Conservation (phyloP, 768 basidiomycete species). For the Austroboletus eburneus region DNA sequence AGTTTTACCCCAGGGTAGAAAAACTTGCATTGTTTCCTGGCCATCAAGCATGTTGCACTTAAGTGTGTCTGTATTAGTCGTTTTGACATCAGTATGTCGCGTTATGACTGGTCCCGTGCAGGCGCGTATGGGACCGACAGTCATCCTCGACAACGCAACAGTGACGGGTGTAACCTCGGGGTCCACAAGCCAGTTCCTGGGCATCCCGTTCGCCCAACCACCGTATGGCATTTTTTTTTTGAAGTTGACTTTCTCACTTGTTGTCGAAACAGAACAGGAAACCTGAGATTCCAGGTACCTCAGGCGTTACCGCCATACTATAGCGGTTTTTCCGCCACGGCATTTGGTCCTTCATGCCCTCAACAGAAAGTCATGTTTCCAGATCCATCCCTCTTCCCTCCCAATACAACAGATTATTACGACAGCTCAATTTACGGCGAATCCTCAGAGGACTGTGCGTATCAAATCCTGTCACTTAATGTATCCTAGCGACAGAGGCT, state of each 20-base stretch:
- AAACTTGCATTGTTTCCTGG: neutral
- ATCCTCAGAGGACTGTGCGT: constrained; percentile 47
- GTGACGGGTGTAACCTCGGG: constrained; percentile 27
- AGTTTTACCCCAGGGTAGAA: neutral
- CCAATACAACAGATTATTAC: constrained; percentile 17
- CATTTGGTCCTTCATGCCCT: constrained; percentile 8
- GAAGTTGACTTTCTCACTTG: too few species aligned
- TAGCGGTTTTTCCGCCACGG: constrained; percentile 3
- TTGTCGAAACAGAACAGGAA: constrained; percentile 22
- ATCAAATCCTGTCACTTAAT: neutral
- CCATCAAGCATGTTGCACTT: neutral
- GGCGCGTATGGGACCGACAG: constrained; percentile 13
- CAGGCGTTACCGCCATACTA: constrained; percentile 5
- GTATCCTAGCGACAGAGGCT: neutral
- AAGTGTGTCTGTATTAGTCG: neutral
- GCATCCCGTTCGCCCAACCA: constrained; percentile 39
- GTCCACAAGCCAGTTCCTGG: constrained; percentile 31
- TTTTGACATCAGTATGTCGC: neutral
- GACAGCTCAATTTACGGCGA: constrained; percentile 30
- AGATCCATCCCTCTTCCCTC: constrained; percentile 8
- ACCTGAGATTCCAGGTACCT: constrained; percentile 33
- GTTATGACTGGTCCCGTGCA: neutral
- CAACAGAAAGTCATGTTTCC: constrained; percentile 8
- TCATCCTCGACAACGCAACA: constrained; percentile 26
- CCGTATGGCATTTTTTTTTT: constrained; percentile 26